Evolutionary conservation across 163 green algal genomes (phyloP).

Genomic region (Volvox carteri): DNA sequence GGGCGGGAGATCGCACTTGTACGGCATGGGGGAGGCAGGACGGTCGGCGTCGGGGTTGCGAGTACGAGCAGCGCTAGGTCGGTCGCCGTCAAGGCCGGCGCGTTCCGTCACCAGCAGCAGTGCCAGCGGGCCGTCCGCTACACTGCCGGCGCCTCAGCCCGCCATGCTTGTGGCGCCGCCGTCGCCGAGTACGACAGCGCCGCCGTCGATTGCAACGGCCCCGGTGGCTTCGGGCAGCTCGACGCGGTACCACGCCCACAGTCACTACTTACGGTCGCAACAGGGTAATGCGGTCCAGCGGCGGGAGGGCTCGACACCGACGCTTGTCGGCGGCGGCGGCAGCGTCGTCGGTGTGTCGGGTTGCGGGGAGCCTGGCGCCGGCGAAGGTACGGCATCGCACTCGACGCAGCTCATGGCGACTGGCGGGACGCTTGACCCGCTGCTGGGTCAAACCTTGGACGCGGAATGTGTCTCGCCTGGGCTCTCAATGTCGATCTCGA

Average conservation of each 20-base stretch:
- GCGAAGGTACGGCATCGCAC: not conserved
- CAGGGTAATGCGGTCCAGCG: no score
- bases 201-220: not conserved
- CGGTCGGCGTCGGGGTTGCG: not conserved
- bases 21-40: not conserved
- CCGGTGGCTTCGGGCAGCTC: not conserved
- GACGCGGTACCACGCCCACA: not conserved
- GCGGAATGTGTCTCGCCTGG: not conserved
- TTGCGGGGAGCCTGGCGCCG: not conserved
- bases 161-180: not conserved
- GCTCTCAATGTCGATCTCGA: not conserved
- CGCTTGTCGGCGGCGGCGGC: not conserved
- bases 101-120: not conserved
- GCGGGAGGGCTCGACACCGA: not conserved
- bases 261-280: not conserved
- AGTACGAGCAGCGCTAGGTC: constrained; percentile 12
- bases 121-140: not conserved
- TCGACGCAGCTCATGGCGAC: constrained; percentile 30
- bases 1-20: not conserved
- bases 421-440: not conserved
- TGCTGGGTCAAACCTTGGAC: not conserved
- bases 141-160: not conserved
- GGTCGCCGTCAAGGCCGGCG: not conserved
- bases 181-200: no score
- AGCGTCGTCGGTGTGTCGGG: not conserved